Conservation (phyloP, 192 early-diverging fungal genomes). For the Backusella luteola region DNA sequence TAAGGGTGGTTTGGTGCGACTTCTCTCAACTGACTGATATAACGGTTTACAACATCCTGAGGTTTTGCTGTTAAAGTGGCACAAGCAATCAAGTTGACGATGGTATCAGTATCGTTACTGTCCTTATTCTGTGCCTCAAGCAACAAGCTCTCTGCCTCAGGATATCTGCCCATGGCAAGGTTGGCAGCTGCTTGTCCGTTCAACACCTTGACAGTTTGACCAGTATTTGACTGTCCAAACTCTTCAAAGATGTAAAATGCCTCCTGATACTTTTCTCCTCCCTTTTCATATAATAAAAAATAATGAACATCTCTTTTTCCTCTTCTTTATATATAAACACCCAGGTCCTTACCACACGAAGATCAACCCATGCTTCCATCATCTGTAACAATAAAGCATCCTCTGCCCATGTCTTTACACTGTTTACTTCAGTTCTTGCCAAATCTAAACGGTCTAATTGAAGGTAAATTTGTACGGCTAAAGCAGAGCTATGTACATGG, state of each 20-base stretch:
- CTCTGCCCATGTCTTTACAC: slow-evolving; percentile 87
- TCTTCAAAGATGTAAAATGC: slow-evolving; percentile 95
- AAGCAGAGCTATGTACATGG: slow-evolving; percentile 52
- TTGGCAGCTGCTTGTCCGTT: slow-evolving; percentile 80
- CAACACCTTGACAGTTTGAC: slow-evolving; percentile 71
- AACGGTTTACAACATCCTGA: slow-evolving; percentile 58
- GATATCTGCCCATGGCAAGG: slow-evolving; percentile 75
- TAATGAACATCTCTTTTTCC: background rate
- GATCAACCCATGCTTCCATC: slow-evolving; percentile 86
- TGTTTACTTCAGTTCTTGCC: slow-evolving; percentile 76
- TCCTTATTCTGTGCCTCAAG: slow-evolving; percentile 72
- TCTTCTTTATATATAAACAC: background rate
- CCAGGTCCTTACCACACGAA: slow-evolving; percentile 48
- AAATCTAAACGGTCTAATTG: slow-evolving; percentile 81
- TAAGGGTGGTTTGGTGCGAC: slow-evolving; percentile 76
- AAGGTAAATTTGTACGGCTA: slow-evolving; percentile 78
- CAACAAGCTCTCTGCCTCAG: slow-evolving; percentile 80
- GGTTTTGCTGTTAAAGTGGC: slow-evolving; percentile 68
- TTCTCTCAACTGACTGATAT: slow-evolving; percentile 68
- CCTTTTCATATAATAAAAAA: slow-evolving; percentile 34
- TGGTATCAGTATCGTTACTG: slow-evolving; percentile 71
- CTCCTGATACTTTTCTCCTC: slow-evolving; percentile 80
- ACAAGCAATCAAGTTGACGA: slow-evolving; percentile 86
- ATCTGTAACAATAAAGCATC: slow-evolving; percentile 93
- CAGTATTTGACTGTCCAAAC: slow-evolving; percentile 76